Evolutionary conservation across 2,329 filamentous ascomycete genomes (phyloP).

Genomic region (Pseudocercospora macadamiae): DNA sequence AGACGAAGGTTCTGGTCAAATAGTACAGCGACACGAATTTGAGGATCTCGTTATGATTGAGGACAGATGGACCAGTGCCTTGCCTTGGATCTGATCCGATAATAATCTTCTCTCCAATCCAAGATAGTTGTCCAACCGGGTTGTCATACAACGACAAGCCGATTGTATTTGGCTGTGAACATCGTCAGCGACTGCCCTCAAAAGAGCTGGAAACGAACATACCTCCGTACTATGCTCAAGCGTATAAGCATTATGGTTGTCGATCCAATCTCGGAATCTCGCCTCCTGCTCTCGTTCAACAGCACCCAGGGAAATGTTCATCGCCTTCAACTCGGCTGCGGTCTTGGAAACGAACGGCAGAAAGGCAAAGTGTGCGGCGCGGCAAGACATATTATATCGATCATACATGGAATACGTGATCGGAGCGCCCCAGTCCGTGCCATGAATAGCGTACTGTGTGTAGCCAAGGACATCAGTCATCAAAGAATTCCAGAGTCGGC

Average conservation of each 20-base stretch:
- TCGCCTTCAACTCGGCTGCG: slow-evolving; percentile 31
- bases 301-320: slow-evolving; percentile 32
- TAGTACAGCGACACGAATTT: slow-evolving; percentile 41
- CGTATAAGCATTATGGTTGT: slow-evolving; percentile 34
- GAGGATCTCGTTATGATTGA: slow-evolving; percentile 28
- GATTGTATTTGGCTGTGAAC: slow-evolving; percentile 42
- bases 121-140: slow-evolving; percentile 48
- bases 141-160: slow-evolving; percentile 46
- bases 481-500: slow-evolving; percentile 42
- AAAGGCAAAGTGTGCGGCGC: slow-evolving; percentile 46
- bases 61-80: slow-evolving; percentile 34
- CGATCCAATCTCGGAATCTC: slow-evolving; percentile 39
- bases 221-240: slow-evolving; percentile 12
- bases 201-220: slow-evolving; percentile 6
- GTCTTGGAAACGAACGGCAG: slow-evolving; percentile 37
- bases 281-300: slow-evolving; percentile 33
- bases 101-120: slow-evolving; percentile 46
- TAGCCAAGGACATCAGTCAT: slow-evolving; percentile 48
- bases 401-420: slow-evolving; percentile 43
- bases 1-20: slow-evolving; percentile 42
- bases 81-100: slow-evolving; percentile 26
- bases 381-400: slow-evolving; percentile 40
- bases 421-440: slow-evolving; percentile 47
- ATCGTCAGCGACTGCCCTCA: neutral
- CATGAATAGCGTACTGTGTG: slow-evolving; percentile 41